Conservation (phyloP, 768 basidiomycete genomes). For the Amanita molliuscula region DNA sequence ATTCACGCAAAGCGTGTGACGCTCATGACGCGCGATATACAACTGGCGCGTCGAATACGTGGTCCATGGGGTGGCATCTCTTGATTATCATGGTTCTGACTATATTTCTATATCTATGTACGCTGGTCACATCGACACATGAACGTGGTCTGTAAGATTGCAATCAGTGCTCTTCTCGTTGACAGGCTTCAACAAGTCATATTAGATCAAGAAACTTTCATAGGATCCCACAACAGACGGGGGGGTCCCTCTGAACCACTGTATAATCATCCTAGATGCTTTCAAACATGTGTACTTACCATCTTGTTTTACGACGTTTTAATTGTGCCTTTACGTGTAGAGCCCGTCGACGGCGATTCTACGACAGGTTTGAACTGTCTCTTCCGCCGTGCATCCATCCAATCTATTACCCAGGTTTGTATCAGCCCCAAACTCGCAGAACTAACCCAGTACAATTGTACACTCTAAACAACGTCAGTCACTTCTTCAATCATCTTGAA, state of each 20-base stretch:
- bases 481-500: conserved; percentile 3
- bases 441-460: conserved; percentile 69
- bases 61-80: conserved; percentile 78
- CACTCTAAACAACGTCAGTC: conserved; percentile 31
- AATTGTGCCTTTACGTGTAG: background rate
- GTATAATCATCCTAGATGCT: conserved; percentile 52
- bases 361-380: conserved; percentile 6
- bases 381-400: conserved; percentile 38
- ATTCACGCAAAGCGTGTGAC: conserved; percentile 98
- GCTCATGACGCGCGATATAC: conserved; percentile 95
- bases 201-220: conserved; percentile 88
- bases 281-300: conserved; percentile 9
- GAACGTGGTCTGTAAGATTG: background rate
- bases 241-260: conserved; percentile 63
- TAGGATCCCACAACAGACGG: conserved; percentile 30
- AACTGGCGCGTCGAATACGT: conserved; percentile 89
- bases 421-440: conserved; percentile 66
- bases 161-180: background rate
- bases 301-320: background rate
- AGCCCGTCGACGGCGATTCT: background rate
- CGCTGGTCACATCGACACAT: background rate
- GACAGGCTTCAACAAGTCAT: conserved; percentile 32
- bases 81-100: conserved; percentile 21
- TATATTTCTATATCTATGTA: background rate
- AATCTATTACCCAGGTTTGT: conserved; percentile 69